Conservation (phyloP, 495 filamentous ascomycete species). For the Parathielavia appendiculata region DNA sequence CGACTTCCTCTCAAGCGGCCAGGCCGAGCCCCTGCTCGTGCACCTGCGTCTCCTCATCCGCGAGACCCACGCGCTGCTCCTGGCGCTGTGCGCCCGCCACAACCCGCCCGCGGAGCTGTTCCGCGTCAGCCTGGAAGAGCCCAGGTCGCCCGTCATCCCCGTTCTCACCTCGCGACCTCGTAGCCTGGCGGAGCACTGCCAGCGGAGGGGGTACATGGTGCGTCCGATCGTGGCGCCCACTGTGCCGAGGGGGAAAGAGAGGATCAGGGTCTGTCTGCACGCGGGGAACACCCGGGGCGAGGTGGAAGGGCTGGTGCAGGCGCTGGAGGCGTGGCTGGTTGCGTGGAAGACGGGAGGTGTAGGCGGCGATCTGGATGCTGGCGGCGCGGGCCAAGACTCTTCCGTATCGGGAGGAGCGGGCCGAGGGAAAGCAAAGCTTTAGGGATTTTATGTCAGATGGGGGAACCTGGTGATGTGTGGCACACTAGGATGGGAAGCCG, state of each 20-base stretch:
- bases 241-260: slow-evolving; percentile 46
- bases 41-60: slow-evolving; percentile 26
- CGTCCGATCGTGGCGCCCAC: slow-evolving; percentile 53
- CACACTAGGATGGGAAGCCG: no score
- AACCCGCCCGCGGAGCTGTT: slow-evolving; percentile 18
- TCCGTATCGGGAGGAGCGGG: no score
- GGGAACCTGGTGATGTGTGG: no score
- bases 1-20: slow-evolving; percentile 41
- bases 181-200: slow-evolving; percentile 48
- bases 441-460: no score
- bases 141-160: slow-evolving; percentile 40
- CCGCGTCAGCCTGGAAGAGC: slow-evolving; percentile 21
- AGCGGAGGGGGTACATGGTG: slow-evolving; percentile 47
- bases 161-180: slow-evolving; percentile 43
- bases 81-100: slow-evolving; percentile 14
- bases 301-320: slow-evolving; percentile 37
- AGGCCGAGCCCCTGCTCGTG: slow-evolving; percentile 34
- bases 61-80: slow-evolving; percentile 26
- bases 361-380: no score
- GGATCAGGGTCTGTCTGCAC: slow-evolving; percentile 53
- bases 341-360: not conserved
- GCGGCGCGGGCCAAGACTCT: no score
- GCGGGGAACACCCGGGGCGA: slow-evolving; percentile 47
- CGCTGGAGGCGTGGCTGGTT: slow-evolving; percentile 41
- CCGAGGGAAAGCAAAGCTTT: no score